These are phyloP conservation scores for Circinella umbellata DNA, from an alignment of 371 early-diverging fungal genomes.

Conservation along the genomic window DNA sequence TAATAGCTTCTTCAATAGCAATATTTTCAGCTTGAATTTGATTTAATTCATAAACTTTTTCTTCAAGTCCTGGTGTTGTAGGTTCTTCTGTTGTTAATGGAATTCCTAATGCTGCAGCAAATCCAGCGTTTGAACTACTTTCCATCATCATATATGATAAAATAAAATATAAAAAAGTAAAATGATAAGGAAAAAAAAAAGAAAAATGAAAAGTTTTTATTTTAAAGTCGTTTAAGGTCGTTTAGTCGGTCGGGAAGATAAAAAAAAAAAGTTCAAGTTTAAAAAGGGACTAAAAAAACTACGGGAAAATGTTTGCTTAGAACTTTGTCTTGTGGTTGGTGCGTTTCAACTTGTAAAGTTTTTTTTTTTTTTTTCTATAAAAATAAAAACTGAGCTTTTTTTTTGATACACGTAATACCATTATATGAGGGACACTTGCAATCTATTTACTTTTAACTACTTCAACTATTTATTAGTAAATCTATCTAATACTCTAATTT, in stretches of 20 bases:
- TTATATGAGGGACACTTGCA: too few relatives aligned
- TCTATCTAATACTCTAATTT: too few relatives aligned
- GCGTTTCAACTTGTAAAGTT: too few relatives aligned
- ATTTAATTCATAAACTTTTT: conserved; percentile 8
- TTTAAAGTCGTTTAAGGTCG: too few relatives aligned
- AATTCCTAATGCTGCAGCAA: neutral
- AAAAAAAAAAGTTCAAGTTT: neutral
- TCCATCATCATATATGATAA: neutral
- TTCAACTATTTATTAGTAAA: too few relatives aligned
- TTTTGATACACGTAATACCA: too few relatives aligned
- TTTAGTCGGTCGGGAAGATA: too few relatives aligned
- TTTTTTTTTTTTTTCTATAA: too few relatives aligned
- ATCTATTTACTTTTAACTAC: too few relatives aligned
- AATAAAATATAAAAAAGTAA: neutral
- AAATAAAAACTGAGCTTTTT: too few relatives aligned
- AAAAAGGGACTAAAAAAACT: neutral
- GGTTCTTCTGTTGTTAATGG: conserved; percentile 7
- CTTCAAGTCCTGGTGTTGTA: neutral
- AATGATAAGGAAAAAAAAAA: neutral
- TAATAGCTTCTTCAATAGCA: conserved; percentile 11
- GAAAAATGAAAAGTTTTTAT: neutral
- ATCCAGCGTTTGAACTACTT: neutral
- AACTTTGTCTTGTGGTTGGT: too few relatives aligned
- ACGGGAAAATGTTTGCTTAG: neutral
- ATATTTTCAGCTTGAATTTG: neutral